phyloP scores from a whole-genome alignment of 2,329 filamentous ascomycete genomes.

The Colletotrichum costaricense region DNA sequence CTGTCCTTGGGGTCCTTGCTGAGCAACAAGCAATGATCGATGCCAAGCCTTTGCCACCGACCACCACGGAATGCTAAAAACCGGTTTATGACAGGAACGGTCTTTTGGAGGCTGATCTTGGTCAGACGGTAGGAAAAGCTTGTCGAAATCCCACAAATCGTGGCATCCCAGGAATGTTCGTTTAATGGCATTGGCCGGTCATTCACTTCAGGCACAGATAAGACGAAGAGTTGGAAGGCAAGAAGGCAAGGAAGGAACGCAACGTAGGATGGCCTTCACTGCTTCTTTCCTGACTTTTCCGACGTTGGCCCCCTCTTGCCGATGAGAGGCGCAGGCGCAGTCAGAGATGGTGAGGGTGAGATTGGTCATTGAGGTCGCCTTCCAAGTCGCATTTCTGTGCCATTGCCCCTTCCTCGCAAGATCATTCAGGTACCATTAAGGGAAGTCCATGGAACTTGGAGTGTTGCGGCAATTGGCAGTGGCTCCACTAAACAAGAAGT shows the following conservation, averaged over 20 bases:
- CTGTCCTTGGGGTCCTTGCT: not conserved
- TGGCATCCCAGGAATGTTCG: not conserved
- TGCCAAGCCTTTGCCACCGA: conserved; percentile 36
- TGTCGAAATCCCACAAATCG: conserved; percentile 12
- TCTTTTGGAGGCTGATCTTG: conserved; percentile 28
- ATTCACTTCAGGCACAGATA: not conserved
- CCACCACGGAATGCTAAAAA: conserved; percentile 23
- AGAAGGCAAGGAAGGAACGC: not conserved
- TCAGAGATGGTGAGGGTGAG: not conserved
- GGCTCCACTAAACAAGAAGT: conserved; percentile 32
- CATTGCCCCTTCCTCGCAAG: not conserved
- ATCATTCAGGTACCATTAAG: conserved; percentile 2
- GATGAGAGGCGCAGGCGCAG: not conserved
- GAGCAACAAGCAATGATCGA: conserved; percentile 24
- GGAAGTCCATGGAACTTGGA: not conserved
- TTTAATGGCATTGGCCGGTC: not conserved
- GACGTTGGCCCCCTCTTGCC: conserved; percentile 7
- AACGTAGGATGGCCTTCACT: not conserved
- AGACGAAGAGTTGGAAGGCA: not conserved
- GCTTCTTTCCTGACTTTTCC: not conserved
- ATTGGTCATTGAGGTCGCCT: not conserved
- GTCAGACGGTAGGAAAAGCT: conserved; percentile 26
- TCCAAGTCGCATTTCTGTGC: not conserved
- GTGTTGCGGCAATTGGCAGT: conserved; percentile 4
- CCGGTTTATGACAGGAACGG: conserved; percentile 36